These are phyloP conservation scores for Labyrinthula sp. DNA, from an alignment of 352 stramenopile genomes.

Conservation along the genomic window DNA sequence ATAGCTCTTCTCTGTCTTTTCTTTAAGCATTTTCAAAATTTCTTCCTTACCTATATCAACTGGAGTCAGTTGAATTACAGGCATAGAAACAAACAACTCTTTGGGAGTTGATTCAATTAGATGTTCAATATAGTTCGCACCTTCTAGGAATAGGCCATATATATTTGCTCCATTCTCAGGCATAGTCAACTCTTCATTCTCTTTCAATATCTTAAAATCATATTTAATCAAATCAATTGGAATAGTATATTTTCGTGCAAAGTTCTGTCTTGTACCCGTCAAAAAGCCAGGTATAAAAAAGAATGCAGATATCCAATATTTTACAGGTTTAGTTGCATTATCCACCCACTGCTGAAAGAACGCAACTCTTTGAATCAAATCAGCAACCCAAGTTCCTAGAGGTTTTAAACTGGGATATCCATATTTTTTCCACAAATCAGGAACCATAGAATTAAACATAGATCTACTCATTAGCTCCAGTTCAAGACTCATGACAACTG, in stretches of 20 bases:
- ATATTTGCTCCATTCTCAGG: slow-evolving; percentile 54
- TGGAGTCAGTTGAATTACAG: slow-evolving; percentile 50
- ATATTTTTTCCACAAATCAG: slow-evolving; percentile 47
- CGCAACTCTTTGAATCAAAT: slow-evolving; percentile 64
- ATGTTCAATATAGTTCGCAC: slow-evolving; percentile 44
- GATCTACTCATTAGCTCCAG: slow-evolving; percentile 72
- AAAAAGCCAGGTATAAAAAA: slow-evolving; percentile 87
- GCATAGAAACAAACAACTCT: slow-evolving; percentile 53
- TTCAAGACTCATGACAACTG: slow-evolving; percentile 77
- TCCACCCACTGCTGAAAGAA: slow-evolving; percentile 76
- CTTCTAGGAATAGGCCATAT: slow-evolving; percentile 64
- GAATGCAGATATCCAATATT: slow-evolving; percentile 80
- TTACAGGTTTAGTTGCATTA: slow-evolving; percentile 52
- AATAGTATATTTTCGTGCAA: slow-evolving; percentile 64
- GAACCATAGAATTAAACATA: slow-evolving; percentile 72
- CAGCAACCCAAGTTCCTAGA: slow-evolving; percentile 71
- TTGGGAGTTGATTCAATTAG: slow-evolving; percentile 71
- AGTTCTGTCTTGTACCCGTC: slow-evolving; percentile 79
- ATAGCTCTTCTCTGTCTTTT: slow-evolving; percentile 46
- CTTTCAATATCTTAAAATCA: slow-evolving; percentile 52
- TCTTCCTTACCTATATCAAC: slow-evolving; percentile 42
- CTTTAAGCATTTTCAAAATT: slow-evolving; percentile 27
- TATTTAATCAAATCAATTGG: slow-evolving; percentile 72
- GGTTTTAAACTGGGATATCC: slow-evolving; percentile 44
- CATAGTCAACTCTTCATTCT: slow-evolving; percentile 43